Base-by-base conservation (phyloP, 2,329 filamentous ascomycete species). In the Claviceps capensis region DNA sequence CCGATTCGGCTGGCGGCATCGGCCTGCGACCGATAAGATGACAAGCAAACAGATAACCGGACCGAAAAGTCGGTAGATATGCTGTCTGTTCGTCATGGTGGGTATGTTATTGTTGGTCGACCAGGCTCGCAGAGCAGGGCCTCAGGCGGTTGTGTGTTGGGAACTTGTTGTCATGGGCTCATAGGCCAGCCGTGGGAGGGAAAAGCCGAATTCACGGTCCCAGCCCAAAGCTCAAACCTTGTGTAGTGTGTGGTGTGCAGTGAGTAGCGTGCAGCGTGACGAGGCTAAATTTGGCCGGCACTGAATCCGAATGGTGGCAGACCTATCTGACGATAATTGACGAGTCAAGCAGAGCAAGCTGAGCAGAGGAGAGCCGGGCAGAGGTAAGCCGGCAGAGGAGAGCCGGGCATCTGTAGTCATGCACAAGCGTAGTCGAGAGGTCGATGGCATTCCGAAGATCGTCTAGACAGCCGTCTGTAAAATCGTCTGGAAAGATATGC, bases 51-150 rank as follows among this genome's bases (percentile, higher is more conserved):
- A 54, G 50, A 45, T 23, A 36, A 51, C 42, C 53, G 53, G 53
- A 52, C 53, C 53, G 50, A 54, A 40, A 48, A 50, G 53, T 54
- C 53, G 53, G 53, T 54, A 52, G 53, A 42, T 42, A 50, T 46
- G 14, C 7, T 40, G n/a, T 42, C 44, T n/a, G 16, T 50, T 34
- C 19, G 36, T 46, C 48, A 14, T 23, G 13, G 6, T 42, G 41
- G 23, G 9, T 23, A 37, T 26, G 34, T 22, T 22, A 4, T 22
- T 22, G 22, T n/a, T 22, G 26, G 30, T 49, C 16, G 40, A 19
- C 22, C 22, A 13, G 14, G 36, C 13, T 41, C 22, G 11, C 22
- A 14, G 5, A 26, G 37, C 23, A 26, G 22, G 16, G 9, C 30
- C 30, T 9, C 37, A 41, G 37, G 37, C 47, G 22, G 22, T 38